These are phyloP conservation scores for Lactarius hengduanensis DNA, from an alignment of 768 basidiomycete species.

Conservation along the genomic window DNA sequence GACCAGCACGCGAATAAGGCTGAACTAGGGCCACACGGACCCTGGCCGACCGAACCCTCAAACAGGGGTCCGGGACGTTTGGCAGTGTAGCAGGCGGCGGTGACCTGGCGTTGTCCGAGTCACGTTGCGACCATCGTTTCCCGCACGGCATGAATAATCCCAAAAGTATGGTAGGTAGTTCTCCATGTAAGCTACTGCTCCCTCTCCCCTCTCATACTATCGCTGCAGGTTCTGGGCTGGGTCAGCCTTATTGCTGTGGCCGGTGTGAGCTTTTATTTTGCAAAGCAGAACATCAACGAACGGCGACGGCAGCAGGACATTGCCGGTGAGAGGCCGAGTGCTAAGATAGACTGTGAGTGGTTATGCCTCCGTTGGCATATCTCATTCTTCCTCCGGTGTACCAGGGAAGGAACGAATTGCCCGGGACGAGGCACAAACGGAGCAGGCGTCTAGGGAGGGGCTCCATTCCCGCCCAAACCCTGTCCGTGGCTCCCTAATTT, in stretches of 20 bases:
- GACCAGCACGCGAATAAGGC: too few species aligned
- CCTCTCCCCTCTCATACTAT: too few species aligned
- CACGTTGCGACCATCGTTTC: background rate
- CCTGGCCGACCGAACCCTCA: too few species aligned
- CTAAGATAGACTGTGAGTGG: conserved; percentile 37
- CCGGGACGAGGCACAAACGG: conserved; percentile 7
- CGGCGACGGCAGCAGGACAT: conserved; percentile 36
- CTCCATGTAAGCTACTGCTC: background rate
- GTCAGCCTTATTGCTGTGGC: conserved; percentile 39
- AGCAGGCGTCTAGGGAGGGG: conserved; percentile 7
- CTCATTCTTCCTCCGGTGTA: background rate
- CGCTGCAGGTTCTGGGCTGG: conserved; percentile 36
- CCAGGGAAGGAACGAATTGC: conserved; percentile 21
- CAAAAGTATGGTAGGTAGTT: conserved; percentile 21
- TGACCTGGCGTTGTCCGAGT: background rate
- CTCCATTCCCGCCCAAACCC: background rate
- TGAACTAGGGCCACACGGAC: too few species aligned
- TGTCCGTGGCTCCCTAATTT: background rate
- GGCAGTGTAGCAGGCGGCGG: too few species aligned
- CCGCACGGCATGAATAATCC: conserved; percentile 21
- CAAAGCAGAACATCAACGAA: conserved; percentile 40
- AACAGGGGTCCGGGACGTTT: too few species aligned
- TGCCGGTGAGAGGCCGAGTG: conserved; percentile 36
- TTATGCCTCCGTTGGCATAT: background rate
- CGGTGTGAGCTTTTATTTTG: conserved; percentile 40